Evolutionary conservation across 1,139 yeast species (phyloP).

Genomic region (Suhomyces yuchorum): DNA sequence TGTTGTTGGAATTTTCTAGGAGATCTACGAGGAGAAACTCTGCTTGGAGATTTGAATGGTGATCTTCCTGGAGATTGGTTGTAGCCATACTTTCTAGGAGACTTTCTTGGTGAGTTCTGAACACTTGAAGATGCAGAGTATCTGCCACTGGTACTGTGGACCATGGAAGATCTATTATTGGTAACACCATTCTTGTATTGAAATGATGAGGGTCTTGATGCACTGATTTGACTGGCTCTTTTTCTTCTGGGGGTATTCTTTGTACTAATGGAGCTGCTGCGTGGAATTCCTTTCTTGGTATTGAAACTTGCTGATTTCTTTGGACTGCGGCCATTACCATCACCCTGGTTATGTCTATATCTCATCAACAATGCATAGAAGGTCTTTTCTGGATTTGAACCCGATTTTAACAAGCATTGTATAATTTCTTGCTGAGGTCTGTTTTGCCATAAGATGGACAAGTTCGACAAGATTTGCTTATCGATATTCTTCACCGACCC

Average conservation of each 20-base stretch:
- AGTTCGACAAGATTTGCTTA: constrained; percentile 63
- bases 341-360: constrained; percentile 52
- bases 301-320: constrained; percentile 22
- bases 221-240: constrained; percentile 20
- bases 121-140: constrained; percentile 38
- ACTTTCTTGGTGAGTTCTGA: constrained; percentile 34
- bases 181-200: constrained; percentile 20
- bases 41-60: constrained; percentile 21
- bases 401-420: constrained; percentile 53
- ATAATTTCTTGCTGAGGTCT: constrained; percentile 59
- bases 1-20: constrained; percentile 30
- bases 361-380: constrained; percentile 67
- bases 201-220: constrained; percentile 23
- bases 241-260: constrained; percentile 22
- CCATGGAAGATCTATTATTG: constrained; percentile 26
- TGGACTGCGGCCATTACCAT: constrained; percentile 19
- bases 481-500: constrained; percentile 57
- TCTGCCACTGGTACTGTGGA: constrained; percentile 20
- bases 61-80: constrained; percentile 29
- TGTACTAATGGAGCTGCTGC: constrained; percentile 20
- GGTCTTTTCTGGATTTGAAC: constrained; percentile 72
- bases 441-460: constrained; percentile 76
- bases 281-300: constrained; percentile 25
- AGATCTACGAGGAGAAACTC: constrained; percentile 20
- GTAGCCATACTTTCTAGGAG: constrained; percentile 25